phyloP scores from a whole-genome alignment of 352 stramenopile species.

The Phytopythium boreale region DNA sequence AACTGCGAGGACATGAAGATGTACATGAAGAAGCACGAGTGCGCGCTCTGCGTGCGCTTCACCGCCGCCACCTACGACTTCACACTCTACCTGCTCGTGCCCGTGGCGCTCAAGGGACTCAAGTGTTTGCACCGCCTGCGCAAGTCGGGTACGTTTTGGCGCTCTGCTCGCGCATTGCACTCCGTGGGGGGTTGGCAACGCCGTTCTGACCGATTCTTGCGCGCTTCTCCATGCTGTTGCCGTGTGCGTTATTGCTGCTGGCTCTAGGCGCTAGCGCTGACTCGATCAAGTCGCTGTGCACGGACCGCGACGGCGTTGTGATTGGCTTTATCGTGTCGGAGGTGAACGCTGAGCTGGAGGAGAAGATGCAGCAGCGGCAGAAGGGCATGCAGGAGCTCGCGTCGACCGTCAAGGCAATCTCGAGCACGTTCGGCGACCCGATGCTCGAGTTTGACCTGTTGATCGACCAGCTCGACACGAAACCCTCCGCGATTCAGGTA shows the following conservation, averaged over 20 bases:
- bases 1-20: conserved; percentile 82
- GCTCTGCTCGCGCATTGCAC: no score
- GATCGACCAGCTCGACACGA: conserved; percentile 82
- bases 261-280: conserved; percentile 63
- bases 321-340: conserved; percentile 88
- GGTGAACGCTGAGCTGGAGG: conserved; percentile 81
- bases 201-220: background rate
- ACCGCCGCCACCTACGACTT: conserved; percentile 80
- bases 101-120: conserved; percentile 54
- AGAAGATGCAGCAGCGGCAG: conserved; percentile 69
- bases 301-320: conserved; percentile 75
- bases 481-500: conserved; percentile 82
- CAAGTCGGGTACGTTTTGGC: conserved; percentile 71
- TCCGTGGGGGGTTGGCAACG: no score
- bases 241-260: conserved; percentile 7
- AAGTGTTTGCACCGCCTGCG: conserved; percentile 79
- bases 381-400: conserved; percentile 82
- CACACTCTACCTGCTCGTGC: conserved; percentile 80
- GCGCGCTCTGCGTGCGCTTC: conserved; percentile 81
- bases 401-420: conserved; percentile 72
- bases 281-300: conserved; percentile 84
- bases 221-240: no score
- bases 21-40: conserved; percentile 88
- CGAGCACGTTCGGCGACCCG: conserved; percentile 73
- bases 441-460: conserved; percentile 86